These are phyloP conservation scores for Clonostachys rosea DNA, from an alignment of 2,329 filamentous ascomycete species.

Conservation along the genomic window DNA sequence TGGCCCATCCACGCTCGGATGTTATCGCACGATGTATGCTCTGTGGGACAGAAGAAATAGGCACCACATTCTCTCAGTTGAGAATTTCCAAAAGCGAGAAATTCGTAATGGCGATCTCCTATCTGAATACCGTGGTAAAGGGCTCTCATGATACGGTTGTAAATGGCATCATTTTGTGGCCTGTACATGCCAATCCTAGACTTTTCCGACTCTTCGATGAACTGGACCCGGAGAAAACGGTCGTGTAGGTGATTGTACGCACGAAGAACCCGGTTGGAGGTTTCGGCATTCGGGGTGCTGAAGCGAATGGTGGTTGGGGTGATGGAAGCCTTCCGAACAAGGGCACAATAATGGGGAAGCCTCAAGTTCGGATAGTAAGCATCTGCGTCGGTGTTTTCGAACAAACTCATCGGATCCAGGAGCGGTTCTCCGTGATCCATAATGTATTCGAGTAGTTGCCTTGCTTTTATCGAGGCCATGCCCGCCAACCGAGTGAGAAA, in stretches of 20 bases:
- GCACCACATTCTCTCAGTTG: slow-evolving; percentile 89
- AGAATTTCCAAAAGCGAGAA: slow-evolving; percentile 92
- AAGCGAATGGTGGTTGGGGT: slow-evolving; percentile 83
- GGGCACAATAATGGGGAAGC: slow-evolving; percentile 68
- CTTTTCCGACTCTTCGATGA: slow-evolving; percentile 71
- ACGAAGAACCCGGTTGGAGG: slow-evolving; percentile 81
- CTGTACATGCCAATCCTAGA: slow-evolving; percentile 51
- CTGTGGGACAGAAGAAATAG: slow-evolving; percentile 81
- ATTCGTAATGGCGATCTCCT: slow-evolving; percentile 78
- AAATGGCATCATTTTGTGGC: slow-evolving; percentile 63
- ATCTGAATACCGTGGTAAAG: slow-evolving; percentile 77
- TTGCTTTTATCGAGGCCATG: slow-evolving; percentile 42
- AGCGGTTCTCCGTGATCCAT: slow-evolving; percentile 58
- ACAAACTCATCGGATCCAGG: slow-evolving; percentile 69
- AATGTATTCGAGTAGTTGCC: slow-evolving; percentile 68
- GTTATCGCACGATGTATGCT: slow-evolving; percentile 61
- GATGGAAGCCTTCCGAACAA: slow-evolving; percentile 71
- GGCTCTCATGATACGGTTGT: slow-evolving; percentile 66
- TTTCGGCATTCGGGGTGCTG: slow-evolving; percentile 73
- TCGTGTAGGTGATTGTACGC: slow-evolving; percentile 65
- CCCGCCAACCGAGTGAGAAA: slow-evolving; percentile 63
- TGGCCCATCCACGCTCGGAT: slow-evolving; percentile 86
- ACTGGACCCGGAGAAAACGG: slow-evolving; percentile 83
- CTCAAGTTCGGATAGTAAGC: slow-evolving; percentile 40
- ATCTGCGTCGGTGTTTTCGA: slow-evolving; percentile 48